These are phyloP conservation scores for Casaregolazyma suthepensis DNA, from an alignment of 1,139 yeast genomes.

Conservation along the genomic window DNA sequence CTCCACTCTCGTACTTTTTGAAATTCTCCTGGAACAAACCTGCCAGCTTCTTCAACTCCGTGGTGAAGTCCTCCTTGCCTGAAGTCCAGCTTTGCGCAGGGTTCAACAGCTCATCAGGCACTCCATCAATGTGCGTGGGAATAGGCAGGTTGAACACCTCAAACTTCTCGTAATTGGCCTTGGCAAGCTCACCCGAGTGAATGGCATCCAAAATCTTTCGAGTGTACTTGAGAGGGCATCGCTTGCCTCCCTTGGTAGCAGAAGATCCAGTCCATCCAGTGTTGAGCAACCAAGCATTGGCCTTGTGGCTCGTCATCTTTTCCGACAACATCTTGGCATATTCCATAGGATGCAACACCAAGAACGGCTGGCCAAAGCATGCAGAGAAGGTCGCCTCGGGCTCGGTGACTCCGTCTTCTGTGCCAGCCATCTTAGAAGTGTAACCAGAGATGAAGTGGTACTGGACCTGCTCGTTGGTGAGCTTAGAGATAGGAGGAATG, in stretches of 20 bases:
- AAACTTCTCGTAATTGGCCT: slow-evolving; percentile 76
- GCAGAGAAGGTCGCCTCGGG: slow-evolving; percentile 98
- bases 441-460: slow-evolving; percentile 98
- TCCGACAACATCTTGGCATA: slow-evolving; percentile 96
- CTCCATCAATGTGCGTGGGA: slow-evolving; percentile 77
- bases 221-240: slow-evolving; percentile 97
- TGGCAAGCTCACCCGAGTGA: slow-evolving; percentile 81
- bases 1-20: slow-evolving; percentile 73
- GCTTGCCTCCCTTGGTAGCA: slow-evolving; percentile 88
- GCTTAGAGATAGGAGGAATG: slow-evolving; percentile 92
- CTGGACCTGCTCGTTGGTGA: slow-evolving; percentile 95
- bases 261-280: slow-evolving; percentile 99
- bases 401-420: slow-evolving; percentile 98
- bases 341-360: slow-evolving; percentile 96
- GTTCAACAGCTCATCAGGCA: slow-evolving; percentile 79
- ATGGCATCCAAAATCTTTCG: slow-evolving; percentile 94
- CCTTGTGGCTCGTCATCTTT: slow-evolving; percentile 82
- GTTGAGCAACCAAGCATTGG: slow-evolving; percentile 94
- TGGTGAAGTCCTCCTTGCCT: slow-evolving; percentile 59
- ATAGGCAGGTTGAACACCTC: slow-evolving; percentile 83
- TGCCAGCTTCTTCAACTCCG: slow-evolving; percentile 72
- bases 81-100: slow-evolving; percentile 82
- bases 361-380: slow-evolving; percentile 98
- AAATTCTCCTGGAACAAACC: slow-evolving; percentile 79
- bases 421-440: slow-evolving; percentile 99